These are phyloP conservation scores for Solanum piurae DNA, from an alignment of 257 asterid species.

Conservation along the genomic window DNA sequence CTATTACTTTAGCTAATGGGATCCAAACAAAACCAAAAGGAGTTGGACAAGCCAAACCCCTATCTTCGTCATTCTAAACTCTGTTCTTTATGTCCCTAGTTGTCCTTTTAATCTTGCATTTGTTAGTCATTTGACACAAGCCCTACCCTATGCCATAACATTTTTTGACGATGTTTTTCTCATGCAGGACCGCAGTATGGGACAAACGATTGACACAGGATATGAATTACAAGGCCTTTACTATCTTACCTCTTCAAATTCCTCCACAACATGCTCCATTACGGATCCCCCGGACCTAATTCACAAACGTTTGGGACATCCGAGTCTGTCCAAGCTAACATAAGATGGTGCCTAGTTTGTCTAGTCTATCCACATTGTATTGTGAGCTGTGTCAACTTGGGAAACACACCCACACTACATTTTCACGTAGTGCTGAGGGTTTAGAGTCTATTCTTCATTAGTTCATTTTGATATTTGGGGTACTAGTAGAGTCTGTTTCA, in stretches of 20 bases:
- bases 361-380: not conserved
- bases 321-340: not conserved
- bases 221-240: not conserved
- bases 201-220: not conserved
- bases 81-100: not conserved
- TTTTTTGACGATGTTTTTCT: not conserved
- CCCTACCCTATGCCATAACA: not conserved
- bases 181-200: not conserved
- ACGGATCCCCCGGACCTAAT: not conserved
- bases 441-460: not conserved
- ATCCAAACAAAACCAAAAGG: not conserved
- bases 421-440: not conserved
- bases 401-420: not conserved
- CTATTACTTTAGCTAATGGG: not conserved
- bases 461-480: not conserved
- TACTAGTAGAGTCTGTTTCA: not conserved
- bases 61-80: not conserved
- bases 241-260: not conserved
- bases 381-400: not conserved
- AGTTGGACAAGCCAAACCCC: not conserved
- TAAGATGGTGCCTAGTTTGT: not conserved
- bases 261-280: not conserved
- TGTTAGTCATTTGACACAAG: not conserved
- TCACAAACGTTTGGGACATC: not conserved
- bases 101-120: not conserved